Percentiles rank a stretch among this genome's conserved stretches.
These are phyloP conservation scores for Oryza glaberrima DNA, from an alignment of 176 grass and related monocot genomes.

Conservation along the genomic window DNA sequence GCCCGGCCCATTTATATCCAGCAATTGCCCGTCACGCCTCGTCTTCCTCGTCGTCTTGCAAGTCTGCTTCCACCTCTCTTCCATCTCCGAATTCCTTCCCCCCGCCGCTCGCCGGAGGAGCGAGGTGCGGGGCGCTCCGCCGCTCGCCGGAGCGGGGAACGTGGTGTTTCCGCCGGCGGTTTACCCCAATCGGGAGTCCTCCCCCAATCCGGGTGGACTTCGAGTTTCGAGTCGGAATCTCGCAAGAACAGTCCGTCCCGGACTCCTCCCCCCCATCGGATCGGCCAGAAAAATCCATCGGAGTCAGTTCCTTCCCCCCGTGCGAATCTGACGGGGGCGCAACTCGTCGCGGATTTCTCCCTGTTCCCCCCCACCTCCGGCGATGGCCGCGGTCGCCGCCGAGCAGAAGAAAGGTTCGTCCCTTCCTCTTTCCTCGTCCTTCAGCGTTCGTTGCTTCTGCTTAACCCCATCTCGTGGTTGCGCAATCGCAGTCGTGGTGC, in stretches of 20 bases:
- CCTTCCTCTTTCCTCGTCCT: not conserved
- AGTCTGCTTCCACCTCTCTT: too few species aligned
- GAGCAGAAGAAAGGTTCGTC: not conserved
- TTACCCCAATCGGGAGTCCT: not conserved
- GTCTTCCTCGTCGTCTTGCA: too few species aligned
- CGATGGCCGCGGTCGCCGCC: slow-evolving; percentile 23
- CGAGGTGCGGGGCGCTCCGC: not conserved
- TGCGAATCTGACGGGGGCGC: not conserved
- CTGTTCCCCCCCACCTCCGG: not conserved
- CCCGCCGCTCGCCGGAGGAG: not conserved
- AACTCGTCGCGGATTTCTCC: not conserved
- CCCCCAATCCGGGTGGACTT: not conserved
- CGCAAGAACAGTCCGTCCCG: not conserved
- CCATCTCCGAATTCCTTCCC: too few species aligned
- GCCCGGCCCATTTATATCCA: too few species aligned
- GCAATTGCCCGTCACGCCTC: too few species aligned
- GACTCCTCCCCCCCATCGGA: too few species aligned
- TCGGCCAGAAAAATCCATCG: not conserved
- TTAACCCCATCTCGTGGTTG: not conserved
- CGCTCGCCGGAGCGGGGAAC: not conserved
- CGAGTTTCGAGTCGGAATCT: not conserved
- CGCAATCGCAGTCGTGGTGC: slow-evolving; percentile 55
- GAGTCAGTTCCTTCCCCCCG: not conserved
- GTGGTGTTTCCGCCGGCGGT: not conserved
- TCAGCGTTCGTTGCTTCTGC: not conserved